Conservation (phyloP, 1,139 yeast genomes). For the Sugiyamaella sp. region DNA sequence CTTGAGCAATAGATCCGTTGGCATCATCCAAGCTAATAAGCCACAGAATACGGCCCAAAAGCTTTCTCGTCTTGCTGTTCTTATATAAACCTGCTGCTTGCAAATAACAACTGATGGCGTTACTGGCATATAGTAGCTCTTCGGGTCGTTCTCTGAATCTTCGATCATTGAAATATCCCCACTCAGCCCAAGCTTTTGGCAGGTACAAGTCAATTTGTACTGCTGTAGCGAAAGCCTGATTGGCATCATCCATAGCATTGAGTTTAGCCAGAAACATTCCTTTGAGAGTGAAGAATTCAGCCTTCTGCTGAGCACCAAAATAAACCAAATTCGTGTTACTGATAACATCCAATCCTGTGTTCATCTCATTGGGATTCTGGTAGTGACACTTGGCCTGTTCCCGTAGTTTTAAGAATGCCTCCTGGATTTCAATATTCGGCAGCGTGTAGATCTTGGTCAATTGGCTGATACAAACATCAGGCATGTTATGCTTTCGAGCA, state of each 20-base stretch:
- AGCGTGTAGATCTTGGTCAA: slow-evolving; percentile 90
- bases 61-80: slow-evolving; percentile 85
- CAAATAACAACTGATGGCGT: slow-evolving; percentile 92
- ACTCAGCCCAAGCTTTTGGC: slow-evolving; percentile 99
- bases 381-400: slow-evolving; percentile 98
- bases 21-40: slow-evolving; percentile 88
- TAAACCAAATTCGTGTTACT: slow-evolving; percentile 94
- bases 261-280: slow-evolving; percentile 96
- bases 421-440: slow-evolving; percentile 98
- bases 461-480: slow-evolving; percentile 94
- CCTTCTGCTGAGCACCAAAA: slow-evolving; percentile 96
- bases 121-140: slow-evolving; percentile 84
- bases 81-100: slow-evolving; percentile 98
- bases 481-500: slow-evolving; percentile 94
- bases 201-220: slow-evolving; percentile 91
- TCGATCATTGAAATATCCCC: slow-evolving; percentile 95
- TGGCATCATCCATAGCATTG: slow-evolving; percentile 90
- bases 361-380: slow-evolving; percentile 82
- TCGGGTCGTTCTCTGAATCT: slow-evolving; percentile 83
- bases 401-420: slow-evolving; percentile 90
- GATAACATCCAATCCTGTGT: slow-evolving; percentile 94
- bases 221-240: slow-evolving; percentile 96
- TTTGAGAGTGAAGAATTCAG: slow-evolving; percentile 94
- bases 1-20: slow-evolving; percentile 77
- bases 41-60: slow-evolving; percentile 91